These are phyloP conservation scores for Chaetomidium leptoderma DNA, from an alignment of 495 filamentous ascomycete species.

Conservation along the genomic window DNA sequence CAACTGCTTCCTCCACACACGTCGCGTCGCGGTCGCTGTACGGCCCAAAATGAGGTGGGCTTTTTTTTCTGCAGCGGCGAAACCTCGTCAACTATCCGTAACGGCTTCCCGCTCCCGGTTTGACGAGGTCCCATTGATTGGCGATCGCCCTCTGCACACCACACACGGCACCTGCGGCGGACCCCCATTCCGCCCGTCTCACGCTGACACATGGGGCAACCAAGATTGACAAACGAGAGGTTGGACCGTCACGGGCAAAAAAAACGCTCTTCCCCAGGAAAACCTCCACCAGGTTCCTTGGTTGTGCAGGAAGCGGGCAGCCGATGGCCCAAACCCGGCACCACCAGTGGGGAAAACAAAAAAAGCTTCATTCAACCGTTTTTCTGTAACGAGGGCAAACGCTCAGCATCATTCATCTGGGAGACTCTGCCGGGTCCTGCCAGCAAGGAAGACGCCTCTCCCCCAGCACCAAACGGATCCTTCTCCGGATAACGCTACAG, in stretches of 20 bases:
- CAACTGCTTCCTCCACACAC: neutral
- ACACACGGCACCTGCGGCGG: slow-evolving; percentile 13
- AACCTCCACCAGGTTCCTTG: slow-evolving; percentile 10
- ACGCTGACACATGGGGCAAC: slow-evolving; percentile 30
- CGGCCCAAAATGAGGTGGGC: no score
- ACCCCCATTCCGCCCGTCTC: slow-evolving; percentile 20
- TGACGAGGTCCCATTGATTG: neutral
- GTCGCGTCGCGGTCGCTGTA: no score
- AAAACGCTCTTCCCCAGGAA: slow-evolving; percentile 8
- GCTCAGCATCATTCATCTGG: neutral
- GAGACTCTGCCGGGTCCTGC: no score
- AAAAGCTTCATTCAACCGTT: neutral
- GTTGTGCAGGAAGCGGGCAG: slow-evolving; percentile 8
- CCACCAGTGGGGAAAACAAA: neutral
- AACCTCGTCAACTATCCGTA: no score
- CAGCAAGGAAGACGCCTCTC: no score
- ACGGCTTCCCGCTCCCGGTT: neutral
- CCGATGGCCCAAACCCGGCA: neutral
- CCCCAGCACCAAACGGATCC: neutral
- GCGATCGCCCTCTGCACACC: slow-evolving; percentile 10
- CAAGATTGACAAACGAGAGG: slow-evolving; percentile 31
- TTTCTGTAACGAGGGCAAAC: neutral
- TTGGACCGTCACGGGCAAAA: slow-evolving; percentile 12
- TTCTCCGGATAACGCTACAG: neutral
- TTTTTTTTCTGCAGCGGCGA: no score